A percentile compares a stretch with the other conserved stretches of the same genome.
phyloP scores from a whole-genome alignment of 306 rosid genomes.

The Trifolium fragiferum region DNA sequence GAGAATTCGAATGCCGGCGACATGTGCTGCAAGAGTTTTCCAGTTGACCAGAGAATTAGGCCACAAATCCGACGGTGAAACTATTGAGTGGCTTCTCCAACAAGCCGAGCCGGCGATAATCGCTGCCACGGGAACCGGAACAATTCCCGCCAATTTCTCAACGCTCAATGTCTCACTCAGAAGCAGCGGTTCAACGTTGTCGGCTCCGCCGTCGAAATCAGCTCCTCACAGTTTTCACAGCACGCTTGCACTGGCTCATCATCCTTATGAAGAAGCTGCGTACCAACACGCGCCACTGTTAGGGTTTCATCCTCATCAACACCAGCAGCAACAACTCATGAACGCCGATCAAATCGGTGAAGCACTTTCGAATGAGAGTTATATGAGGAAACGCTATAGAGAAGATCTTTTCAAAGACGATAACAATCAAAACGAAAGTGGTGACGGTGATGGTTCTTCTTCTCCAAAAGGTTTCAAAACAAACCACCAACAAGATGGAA shows the following conservation, averaged over 20 bases:
- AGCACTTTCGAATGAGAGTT: slow-evolving; percentile 72
- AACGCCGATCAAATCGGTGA: slow-evolving; percentile 75
- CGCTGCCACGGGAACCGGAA: slow-evolving; percentile 87
- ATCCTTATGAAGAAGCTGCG: slow-evolving; percentile 73
- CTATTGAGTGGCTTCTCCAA: slow-evolving; percentile 90
- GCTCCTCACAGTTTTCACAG: slow-evolving; percentile 75
- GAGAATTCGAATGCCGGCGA: slow-evolving; percentile 92
- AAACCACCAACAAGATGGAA: neutral
- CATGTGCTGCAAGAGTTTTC: slow-evolving; percentile 92
- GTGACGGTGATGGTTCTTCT: slow-evolving; percentile 45
- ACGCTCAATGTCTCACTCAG: slow-evolving; percentile 80
- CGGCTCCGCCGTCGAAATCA: slow-evolving; percentile 78
- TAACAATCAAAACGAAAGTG: slow-evolving; percentile 44
- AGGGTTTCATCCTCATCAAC: slow-evolving; percentile 73
- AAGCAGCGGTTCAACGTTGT: slow-evolving; percentile 71
- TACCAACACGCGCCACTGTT: slow-evolving; percentile 66
- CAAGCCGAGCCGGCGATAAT: slow-evolving; percentile 91
- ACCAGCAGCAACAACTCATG: slow-evolving; percentile 56
- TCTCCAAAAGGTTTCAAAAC: slow-evolving; percentile 16
- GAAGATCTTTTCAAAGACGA: slow-evolving; percentile 88
- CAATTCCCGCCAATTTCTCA: slow-evolving; percentile 90
- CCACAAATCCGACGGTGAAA: slow-evolving; percentile 92
- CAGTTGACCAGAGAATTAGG: slow-evolving; percentile 87
- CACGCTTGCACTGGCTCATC: slow-evolving; percentile 71
- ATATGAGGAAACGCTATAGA: slow-evolving; percentile 79